Base-by-base conservation (phyloP, 139 green algal species). In the Ettlia oleoabundans region DNA sequence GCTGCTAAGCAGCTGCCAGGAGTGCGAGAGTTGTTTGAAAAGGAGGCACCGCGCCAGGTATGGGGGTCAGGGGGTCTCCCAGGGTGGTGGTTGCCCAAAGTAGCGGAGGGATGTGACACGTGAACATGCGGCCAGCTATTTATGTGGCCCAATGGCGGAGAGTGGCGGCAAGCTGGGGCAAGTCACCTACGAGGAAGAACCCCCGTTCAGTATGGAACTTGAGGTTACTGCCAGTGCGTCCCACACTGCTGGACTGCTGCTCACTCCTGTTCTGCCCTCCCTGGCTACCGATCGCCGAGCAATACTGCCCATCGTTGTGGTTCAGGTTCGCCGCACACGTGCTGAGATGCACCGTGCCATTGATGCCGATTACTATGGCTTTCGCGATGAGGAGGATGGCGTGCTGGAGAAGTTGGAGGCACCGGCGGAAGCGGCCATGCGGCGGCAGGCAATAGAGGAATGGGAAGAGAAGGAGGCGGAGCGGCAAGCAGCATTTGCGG, bases 1-100 rank as follows among this genome's bases (percentile, higher is more conserved):
- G 97, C 97, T 5, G 97, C 97, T n/a, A 99, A 99, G 88, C 91
- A 96, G 82, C 90, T 99, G 52, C 97, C 97, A 24, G 96, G 96
- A 5, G 96, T 99, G n/a, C 94, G 94, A 83, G 96, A 99, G 86
- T 92, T 99, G 51, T 99, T 99, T 86, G 95, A 99, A 68, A 96
- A 93, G 83, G 93, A 94, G 71, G 86, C 91, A 2, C 92, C 91
- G 4, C 91, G 91, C 28, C 84, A 92, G 76, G 84, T 90, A 33
- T 35, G 52, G 10, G n/a, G n/a, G n/a, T n/a, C n/a, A n/a, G n/a
- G n/a, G n/a, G n/a, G n/a, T n/a, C n/a, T n/a, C n/a, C n/a, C n/a
- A n/a, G n/a, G n/a, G n/a, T n/a, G n/a, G n/a, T n/a, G n/a, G n/a
- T n/a, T n/a, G n/a, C n/a, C n/a, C n/a, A n/a, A n/a, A n/a, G n/a